A percentile compares a stretch with the other conserved stretches of the same genome.
Conservation (phyloP, 768 basidiomycete genomes). For the Galerina sulciceps region DNA sequence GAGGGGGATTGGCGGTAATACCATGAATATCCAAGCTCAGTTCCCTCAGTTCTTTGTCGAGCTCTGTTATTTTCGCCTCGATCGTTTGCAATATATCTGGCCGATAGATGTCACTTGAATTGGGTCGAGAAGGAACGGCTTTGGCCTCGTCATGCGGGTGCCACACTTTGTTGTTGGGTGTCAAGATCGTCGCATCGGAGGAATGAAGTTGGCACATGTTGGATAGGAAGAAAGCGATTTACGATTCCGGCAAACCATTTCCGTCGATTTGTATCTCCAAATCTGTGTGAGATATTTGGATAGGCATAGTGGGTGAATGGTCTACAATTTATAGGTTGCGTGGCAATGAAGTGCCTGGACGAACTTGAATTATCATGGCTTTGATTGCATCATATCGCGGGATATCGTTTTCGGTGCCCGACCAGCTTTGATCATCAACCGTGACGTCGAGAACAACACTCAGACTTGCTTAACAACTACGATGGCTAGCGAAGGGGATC, state of each 20-base stretch:
- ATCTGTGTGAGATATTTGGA: too few species aligned
- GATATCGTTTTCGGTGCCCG: too few species aligned
- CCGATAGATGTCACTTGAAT: constrained; percentile 44
- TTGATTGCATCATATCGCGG: too few species aligned
- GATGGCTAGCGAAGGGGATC: constrained; percentile 37
- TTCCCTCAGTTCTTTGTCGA: constrained; percentile 57
- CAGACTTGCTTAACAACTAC: background rate
- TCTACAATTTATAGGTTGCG: too few species aligned
- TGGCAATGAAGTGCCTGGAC: too few species aligned
- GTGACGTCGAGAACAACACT: background rate
- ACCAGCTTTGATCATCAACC: background rate
- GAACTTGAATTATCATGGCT: too few species aligned
- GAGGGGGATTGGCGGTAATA: constrained; percentile 23
- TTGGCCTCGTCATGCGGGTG: constrained; percentile 40
- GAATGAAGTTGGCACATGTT: constrained; percentile 27
- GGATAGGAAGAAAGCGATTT: constrained; percentile 26
- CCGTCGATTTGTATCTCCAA: background rate
- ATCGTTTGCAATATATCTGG: constrained; percentile 68
- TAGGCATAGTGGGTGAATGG: too few species aligned
- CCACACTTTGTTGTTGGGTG: constrained; percentile 38
- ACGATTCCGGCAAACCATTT: background rate
- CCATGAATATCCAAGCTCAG: constrained; percentile 79
- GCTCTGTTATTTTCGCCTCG: constrained; percentile 52
- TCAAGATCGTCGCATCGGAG: constrained; percentile 11
- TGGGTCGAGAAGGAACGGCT: constrained; percentile 32